Percentiles rank a stretch among this genome's conserved stretches.
These are phyloP conservation scores for Xylaria telfairii DNA, from an alignment of 495 filamentous ascomycete genomes.

Conservation along the genomic window DNA sequence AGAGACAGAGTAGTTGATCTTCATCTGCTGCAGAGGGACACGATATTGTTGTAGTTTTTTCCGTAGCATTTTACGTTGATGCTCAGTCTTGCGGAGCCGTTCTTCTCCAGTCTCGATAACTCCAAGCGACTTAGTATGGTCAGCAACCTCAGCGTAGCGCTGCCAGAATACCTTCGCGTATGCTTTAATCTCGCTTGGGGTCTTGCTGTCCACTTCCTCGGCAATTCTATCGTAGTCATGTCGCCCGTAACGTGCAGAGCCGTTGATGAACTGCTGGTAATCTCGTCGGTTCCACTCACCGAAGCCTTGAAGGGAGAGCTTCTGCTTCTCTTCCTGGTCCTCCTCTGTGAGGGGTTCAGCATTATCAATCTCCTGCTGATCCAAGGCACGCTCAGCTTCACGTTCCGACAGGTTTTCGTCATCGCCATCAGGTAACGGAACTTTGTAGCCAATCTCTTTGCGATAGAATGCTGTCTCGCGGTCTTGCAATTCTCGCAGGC, in stretches of 20 bases:
- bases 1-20: conserved; percentile 97
- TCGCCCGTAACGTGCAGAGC: conserved; percentile 89
- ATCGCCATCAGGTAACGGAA: conserved; percentile 79
- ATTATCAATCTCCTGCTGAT: conserved; percentile 91
- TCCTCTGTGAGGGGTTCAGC: conserved; percentile 87
- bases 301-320: conserved; percentile 84
- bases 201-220: conserved; percentile 91
- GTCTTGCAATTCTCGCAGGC: conserved; percentile 87
- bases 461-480: conserved; percentile 95
- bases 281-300: conserved; percentile 94
- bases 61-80: conserved; percentile 90
- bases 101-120: conserved; percentile 93
- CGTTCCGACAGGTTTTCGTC: conserved; percentile 84
- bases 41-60: conserved; percentile 97
- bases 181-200: conserved; percentile 77
- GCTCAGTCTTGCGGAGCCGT: conserved; percentile 82
- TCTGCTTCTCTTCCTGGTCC: conserved; percentile 82
- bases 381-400: conserved; percentile 84
- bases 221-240: conserved; percentile 83
- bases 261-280: conserved; percentile 97
- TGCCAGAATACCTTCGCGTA: conserved; percentile 97
- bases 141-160: conserved; percentile 83
- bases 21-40: conserved; percentile 94
- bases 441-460: conserved; percentile 94
- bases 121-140: conserved; percentile 84